Evolutionary conservation across 2,329 filamentous ascomycete genomes (phyloP).

Genomic region (Cladosporium sp.): DNA sequence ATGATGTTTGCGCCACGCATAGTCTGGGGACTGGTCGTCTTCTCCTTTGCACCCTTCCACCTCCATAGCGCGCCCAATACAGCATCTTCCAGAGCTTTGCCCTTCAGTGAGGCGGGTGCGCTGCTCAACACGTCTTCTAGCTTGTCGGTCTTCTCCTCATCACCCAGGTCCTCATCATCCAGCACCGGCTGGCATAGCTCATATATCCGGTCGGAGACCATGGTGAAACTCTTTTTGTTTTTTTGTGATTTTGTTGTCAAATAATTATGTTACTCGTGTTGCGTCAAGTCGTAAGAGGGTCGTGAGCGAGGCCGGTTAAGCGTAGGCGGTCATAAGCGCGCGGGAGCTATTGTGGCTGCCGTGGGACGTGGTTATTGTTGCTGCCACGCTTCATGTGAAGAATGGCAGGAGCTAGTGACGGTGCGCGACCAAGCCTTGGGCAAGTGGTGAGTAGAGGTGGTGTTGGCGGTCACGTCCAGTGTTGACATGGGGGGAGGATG

Average conservation of each 20-base stretch:
- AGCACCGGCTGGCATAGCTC: conserved; percentile 88
- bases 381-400: conserved; percentile 12
- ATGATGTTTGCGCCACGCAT: conserved; percentile 81
- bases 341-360: conserved; percentile 13
- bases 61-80: conserved; percentile 90
- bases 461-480: background rate
- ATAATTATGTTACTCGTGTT: conserved; percentile 18
- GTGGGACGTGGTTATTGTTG: background rate
- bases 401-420: background rate
- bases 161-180: conserved; percentile 77
- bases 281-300: conserved; percentile 18
- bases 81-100: conserved; percentile 80
- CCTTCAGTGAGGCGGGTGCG: conserved; percentile 70
- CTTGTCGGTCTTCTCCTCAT: conserved; percentile 93
- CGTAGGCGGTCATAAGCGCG: conserved; percentile 19
- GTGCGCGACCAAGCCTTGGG: background rate
- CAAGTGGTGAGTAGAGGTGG: background rate
- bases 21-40: conserved; percentile 70
- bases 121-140: conserved; percentile 82
- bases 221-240: conserved; percentile 46
- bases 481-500: background rate
- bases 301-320: conserved; percentile 17
- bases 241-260: conserved; percentile 1
- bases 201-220: conserved; percentile 92
- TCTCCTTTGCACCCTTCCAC: conserved; percentile 64